phyloP scores from a whole-genome alignment of 257 asterid genomes.

The Rubia yunnanensis region DNA sequence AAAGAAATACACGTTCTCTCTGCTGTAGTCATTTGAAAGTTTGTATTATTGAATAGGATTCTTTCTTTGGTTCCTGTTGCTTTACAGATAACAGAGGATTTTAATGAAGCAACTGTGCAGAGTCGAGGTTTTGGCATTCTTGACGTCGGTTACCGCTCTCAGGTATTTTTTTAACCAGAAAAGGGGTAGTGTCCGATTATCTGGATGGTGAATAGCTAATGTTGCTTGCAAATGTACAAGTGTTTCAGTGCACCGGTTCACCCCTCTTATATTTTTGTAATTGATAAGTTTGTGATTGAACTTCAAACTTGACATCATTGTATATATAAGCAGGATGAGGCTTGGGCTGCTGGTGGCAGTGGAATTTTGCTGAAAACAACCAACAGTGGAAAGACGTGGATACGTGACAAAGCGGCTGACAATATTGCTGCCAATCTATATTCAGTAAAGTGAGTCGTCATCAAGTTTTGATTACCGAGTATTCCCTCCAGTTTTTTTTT shows the following conservation, averaged over 20 bases:
- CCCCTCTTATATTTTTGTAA: not conserved
- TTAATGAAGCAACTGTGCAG: conserved; percentile 64
- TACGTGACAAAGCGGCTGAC: conserved; percentile 91
- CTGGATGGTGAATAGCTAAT: not conserved
- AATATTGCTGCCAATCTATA: conserved; percentile 96
- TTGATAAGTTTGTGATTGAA: not conserved
- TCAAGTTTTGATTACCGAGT: not conserved
- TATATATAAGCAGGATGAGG: conserved; percentile 52
- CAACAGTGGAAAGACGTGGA: conserved; percentile 86
- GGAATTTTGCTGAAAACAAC: conserved; percentile 81
- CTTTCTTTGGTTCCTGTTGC: not conserved
- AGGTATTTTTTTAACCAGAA: conserved; percentile 25
- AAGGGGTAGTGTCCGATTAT: not conserved
- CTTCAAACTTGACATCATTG: not conserved
- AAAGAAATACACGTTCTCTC: no score
- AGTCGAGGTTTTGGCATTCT: conserved; percentile 93
- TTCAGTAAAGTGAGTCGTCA: conserved; percentile 74
- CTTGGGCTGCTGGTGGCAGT: conserved; percentile 99
- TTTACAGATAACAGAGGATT: conserved; percentile 65
- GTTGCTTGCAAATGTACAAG: no score
- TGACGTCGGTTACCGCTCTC: conserved; percentile 78
- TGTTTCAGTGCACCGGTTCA: not conserved
- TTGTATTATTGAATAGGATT: not conserved
- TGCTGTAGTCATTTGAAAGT: not conserved
- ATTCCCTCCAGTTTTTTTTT: no score